These are phyloP conservation scores for Fusarium pininemorale DNA, from an alignment of 2,329 filamentous ascomycete genomes.

Conservation along the genomic window DNA sequence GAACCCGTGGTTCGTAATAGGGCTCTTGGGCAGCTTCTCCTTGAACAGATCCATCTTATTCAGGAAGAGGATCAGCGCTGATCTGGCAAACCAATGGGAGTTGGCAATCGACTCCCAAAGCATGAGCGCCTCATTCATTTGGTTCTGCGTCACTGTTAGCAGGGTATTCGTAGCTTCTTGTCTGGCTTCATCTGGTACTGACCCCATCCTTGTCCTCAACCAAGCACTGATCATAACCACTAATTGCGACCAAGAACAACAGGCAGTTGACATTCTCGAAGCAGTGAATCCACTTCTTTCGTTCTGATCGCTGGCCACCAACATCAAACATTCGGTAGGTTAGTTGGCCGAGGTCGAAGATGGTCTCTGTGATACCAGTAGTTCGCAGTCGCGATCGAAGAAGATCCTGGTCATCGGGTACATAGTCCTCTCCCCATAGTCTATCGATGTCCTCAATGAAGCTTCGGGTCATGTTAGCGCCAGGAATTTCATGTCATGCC, in stretches of 20 bases:
- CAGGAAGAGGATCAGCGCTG: constrained; percentile 83
- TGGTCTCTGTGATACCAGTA: constrained; percentile 94
- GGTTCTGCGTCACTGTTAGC: constrained; percentile 66
- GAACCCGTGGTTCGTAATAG: constrained; percentile 78
- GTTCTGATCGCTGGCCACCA: constrained; percentile 89
- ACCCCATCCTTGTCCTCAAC: constrained; percentile 97
- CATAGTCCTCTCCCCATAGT: constrained; percentile 78
- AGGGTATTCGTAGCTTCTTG: neutral
- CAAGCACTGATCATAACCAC: constrained; percentile 94
- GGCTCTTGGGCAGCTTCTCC: constrained; percentile 75
- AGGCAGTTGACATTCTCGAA: constrained; percentile 95
- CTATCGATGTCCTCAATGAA: constrained; percentile 84
- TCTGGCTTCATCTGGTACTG: constrained; percentile 51
- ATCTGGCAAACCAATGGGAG: constrained; percentile 86
- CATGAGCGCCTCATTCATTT: constrained; percentile 92
- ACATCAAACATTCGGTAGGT: constrained; percentile 98
- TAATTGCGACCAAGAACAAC: constrained; percentile 93
- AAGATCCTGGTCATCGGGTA: constrained; percentile 94
- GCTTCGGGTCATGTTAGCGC: constrained; percentile 57
- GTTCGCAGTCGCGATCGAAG: constrained; percentile 89
- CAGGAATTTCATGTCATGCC: neutral
- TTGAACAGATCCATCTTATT: constrained; percentile 91
- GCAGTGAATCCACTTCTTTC: constrained; percentile 98
- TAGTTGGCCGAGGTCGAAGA: constrained; percentile 90
- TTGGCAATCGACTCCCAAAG: constrained; percentile 87